phyloP scores from a whole-genome alignment of 2,329 filamentous ascomycete species.

The Eutypa lata region DNA sequence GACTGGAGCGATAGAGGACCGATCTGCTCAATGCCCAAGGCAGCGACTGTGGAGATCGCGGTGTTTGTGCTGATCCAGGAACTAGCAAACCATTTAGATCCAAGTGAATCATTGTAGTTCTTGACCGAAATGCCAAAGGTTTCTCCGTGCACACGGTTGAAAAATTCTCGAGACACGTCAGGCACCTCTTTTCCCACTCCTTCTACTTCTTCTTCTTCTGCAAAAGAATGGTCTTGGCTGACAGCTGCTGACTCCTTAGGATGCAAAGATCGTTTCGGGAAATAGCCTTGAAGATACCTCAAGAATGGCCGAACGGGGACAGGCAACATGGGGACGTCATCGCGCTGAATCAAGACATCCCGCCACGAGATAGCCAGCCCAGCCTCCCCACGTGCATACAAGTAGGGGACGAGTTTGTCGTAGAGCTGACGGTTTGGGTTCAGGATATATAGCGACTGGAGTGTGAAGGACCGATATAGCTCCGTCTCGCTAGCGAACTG shows the following conservation, averaged over 20 bases:
- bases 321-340: slow-evolving; percentile 38
- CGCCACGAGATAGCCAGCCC: slow-evolving; percentile 47
- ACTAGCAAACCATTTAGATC: slow-evolving; percentile 77
- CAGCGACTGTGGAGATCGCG: slow-evolving; percentile 63
- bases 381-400: slow-evolving; percentile 46
- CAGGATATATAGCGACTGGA: slow-evolving; percentile 44
- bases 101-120: slow-evolving; percentile 63
- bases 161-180: slow-evolving; percentile 28
- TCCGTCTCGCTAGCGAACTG: slow-evolving; percentile 37
- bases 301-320: slow-evolving; percentile 45
- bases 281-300: slow-evolving; percentile 44
- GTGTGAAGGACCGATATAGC: slow-evolving; percentile 33
- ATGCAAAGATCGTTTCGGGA: slow-evolving; percentile 35
- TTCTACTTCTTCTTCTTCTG: slow-evolving; percentile 6
- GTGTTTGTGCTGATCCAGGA: slow-evolving; percentile 68
- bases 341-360: slow-evolving; percentile 33
- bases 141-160: slow-evolving; percentile 37
- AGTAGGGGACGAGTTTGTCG: slow-evolving; percentile 47
- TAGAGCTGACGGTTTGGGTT: slow-evolving; percentile 44
- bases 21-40: slow-evolving; percentile 68
- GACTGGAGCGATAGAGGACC: slow-evolving; percentile 76
- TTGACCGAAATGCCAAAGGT: slow-evolving; percentile 40
- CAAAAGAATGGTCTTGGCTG: slow-evolving; percentile 4
- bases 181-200: slow-evolving; percentile 9
- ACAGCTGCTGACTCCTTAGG: slow-evolving; percentile 32